Conservation (phyloP, 495 filamentous ascomycete species). For the Aspergillus biplanus region DNA sequence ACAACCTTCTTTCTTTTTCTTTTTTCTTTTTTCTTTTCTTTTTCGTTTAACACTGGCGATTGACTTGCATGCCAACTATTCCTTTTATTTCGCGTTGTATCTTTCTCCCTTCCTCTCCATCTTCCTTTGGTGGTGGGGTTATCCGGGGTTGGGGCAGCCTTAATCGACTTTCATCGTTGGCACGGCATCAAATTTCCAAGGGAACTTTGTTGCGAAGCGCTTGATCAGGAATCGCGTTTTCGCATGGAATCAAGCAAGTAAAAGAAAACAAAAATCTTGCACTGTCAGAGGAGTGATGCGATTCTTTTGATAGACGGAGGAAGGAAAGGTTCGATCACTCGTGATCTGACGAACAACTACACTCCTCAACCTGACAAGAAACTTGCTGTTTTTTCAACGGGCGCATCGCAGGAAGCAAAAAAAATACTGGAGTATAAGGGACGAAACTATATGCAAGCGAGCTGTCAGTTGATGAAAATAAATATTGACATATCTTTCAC, state of each 20-base stretch:
- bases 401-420: neutral
- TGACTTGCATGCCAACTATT: neutral
- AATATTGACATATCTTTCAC: slow-evolving; percentile 2
- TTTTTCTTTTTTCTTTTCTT: slow-evolving; percentile 1
- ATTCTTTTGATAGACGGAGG: neutral
- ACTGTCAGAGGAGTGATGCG: too few species aligned
- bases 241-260: too few species aligned
- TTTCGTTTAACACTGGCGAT: neutral
- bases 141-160: neutral
- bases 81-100: neutral
- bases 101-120: neutral
- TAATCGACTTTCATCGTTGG: neutral
- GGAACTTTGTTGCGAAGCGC: neutral
- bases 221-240: too few species aligned
- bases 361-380: neutral
- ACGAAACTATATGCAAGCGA: too few species aligned
- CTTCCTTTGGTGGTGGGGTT: neutral
- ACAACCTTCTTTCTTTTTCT: slow-evolving; percentile 2
- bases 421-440: too few species aligned
- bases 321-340: neutral
- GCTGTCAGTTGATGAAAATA: neutral
- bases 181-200: neutral
- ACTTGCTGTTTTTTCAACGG: neutral
- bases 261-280: too few species aligned
- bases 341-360: neutral